Base-by-base conservation (phyloP, 2,329 filamentous ascomycete genomes). In the Spiromastix sp. region DNA sequence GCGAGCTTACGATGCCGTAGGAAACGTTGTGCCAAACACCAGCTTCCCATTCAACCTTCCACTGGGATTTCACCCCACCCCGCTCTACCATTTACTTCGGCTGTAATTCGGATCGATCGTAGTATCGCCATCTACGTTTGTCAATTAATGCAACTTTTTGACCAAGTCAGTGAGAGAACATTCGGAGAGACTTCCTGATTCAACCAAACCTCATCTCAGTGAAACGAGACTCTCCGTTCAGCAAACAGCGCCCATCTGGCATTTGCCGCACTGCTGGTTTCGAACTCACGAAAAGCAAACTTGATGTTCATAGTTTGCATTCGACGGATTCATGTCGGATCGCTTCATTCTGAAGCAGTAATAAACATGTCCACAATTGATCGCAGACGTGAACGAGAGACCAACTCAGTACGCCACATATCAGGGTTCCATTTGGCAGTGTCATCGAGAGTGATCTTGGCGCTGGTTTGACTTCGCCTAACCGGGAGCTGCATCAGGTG, bases 21-120 rank as follows among this genome's bases (percentile, higher is more conserved):
- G 79, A 80, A 48, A 83, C 68, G 52, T 85, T 85, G 55, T 85
- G 79, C 80, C 80, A 85, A 8, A 77, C 71, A 27, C 68, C 73
- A 1, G 78, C 65, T 35, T 66, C 66, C 55, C 79, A 77, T 42
- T 71, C 64, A 1, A 68, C 66, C 47, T 70, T 72, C 78, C 79
- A 85, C 47, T 81, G 62, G 32, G 68, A 70, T 46, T 68, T 60
- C 10, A 75, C 70, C 40, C 67, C n/a, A n/a, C n/a, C n/a, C n/a
- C n/a, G n/a, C n/a, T n/a, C 66, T 7, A 76, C 73, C 56, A 74
- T 71, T 76, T 79, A 85, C 15, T 33, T 18, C 19, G 84, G 44
- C 70, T 68, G 20, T 64, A 63, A 39, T 69, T 64, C 22, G 67
- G 59, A 40, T 71, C 63, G 36, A 66, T 70, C 7, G 21, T 24